Percentiles rank a stretch among this genome's conserved stretches.
phyloP scores from a whole-genome alignment of 2,329 filamentous ascomycete species.

The Fusarium continuum region DNA sequence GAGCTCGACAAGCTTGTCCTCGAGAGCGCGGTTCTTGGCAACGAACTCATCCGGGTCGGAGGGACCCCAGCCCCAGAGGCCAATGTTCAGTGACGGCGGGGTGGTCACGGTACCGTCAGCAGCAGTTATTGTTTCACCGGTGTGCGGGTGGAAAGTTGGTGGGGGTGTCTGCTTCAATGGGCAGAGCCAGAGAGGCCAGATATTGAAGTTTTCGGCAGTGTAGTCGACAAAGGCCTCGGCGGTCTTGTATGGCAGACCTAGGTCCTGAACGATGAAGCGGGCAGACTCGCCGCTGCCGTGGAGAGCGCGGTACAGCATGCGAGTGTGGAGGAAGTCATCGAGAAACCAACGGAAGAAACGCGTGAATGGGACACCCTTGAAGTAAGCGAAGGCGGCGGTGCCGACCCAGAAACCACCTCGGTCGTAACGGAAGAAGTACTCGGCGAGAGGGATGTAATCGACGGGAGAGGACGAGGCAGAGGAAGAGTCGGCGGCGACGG shows the following conservation, averaged over 20 bases:
- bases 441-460: slow-evolving; percentile 72
- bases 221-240: slow-evolving; percentile 65
- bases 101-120: slow-evolving; percentile 32
- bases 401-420: slow-evolving; percentile 80
- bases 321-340: slow-evolving; percentile 77
- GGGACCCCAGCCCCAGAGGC: slow-evolving; percentile 84
- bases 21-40: slow-evolving; percentile 73
- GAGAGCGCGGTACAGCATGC: slow-evolving; percentile 77
- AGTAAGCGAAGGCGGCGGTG: slow-evolving; percentile 72
- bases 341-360: slow-evolving; percentile 72
- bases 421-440: slow-evolving; percentile 82
- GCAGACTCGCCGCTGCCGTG: slow-evolving; percentile 72
- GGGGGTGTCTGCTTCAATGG: slow-evolving; percentile 59
- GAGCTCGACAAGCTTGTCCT: slow-evolving; percentile 72
- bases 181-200: slow-evolving; percentile 70
- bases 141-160: slow-evolving; percentile 66
- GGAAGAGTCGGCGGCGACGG: slow-evolving; percentile 21
- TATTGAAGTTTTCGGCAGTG: slow-evolving; percentile 59
- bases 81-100: slow-evolving; percentile 66
- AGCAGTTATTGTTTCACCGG: slow-evolving; percentile 47
- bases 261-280: slow-evolving; percentile 74
- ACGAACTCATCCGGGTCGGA: slow-evolving; percentile 67
- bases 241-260: slow-evolving; percentile 64
- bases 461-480: slow-evolving; percentile 39
- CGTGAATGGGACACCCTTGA: slow-evolving; percentile 71